Percentiles rank a stretch among this genome's conserved stretches.
Conservation (phyloP, 805 yeast genomes). For the Wickerhamiella parazyma region DNA sequence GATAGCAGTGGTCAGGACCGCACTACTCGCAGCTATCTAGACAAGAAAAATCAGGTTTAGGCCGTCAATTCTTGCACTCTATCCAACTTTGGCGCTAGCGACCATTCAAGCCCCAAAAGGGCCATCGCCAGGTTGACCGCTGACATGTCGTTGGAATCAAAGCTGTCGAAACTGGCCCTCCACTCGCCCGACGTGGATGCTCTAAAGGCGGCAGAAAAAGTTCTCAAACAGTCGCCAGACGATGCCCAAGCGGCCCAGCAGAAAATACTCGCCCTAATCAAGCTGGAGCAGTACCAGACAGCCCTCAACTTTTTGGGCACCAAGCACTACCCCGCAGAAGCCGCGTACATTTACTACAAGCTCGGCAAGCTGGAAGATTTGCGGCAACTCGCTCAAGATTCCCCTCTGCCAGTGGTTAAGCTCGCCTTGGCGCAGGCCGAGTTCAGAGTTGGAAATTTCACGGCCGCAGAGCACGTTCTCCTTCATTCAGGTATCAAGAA, state of each 20-base stretch:
- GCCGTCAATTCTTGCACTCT: no score
- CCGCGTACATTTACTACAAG: slow-evolving; percentile 48
- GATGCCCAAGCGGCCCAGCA: slow-evolving; percentile 26
- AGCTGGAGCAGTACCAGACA: slow-evolving; percentile 37
- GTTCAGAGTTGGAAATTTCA: slow-evolving; percentile 35
- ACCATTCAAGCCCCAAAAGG: background rate
- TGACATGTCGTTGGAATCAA: slow-evolving; percentile 8
- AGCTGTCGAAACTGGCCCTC: slow-evolving; percentile 12
- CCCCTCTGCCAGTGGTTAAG: slow-evolving; percentile 26
- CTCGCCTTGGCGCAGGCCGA: slow-evolving; percentile 43
- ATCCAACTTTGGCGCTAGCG: no score
- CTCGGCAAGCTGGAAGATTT: slow-evolving; percentile 32
- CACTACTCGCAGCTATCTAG: no score
- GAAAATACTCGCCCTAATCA: slow-evolving; percentile 46
- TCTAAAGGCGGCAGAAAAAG: slow-evolving; percentile 22
- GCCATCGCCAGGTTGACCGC: no score
- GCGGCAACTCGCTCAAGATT: slow-evolving; percentile 12
- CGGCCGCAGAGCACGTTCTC: slow-evolving; percentile 30
- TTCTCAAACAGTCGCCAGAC: slow-evolving; percentile 22
- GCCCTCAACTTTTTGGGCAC: slow-evolving; percentile 3
- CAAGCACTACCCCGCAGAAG: slow-evolving; percentile 28
- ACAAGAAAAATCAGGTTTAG: no score
- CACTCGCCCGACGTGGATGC: slow-evolving; percentile 9
- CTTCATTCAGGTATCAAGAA: slow-evolving; percentile 27
- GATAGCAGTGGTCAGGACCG: no score